These are phyloP conservation scores for Hevea brasiliensis DNA, from an alignment of 345 rosid species.

Conservation along the genomic window DNA sequence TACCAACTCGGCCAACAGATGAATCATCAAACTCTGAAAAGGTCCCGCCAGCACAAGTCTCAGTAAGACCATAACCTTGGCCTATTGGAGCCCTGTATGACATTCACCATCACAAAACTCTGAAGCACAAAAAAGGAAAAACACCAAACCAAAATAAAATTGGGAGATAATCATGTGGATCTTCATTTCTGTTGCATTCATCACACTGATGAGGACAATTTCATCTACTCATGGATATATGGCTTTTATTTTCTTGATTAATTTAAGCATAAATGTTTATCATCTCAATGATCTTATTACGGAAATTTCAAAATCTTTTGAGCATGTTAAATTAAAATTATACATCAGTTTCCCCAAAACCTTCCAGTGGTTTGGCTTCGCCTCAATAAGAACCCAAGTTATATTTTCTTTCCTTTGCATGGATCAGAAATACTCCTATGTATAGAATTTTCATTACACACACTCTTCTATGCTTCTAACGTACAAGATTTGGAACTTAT, in stretches of 20 bases:
- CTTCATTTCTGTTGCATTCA: constrained; percentile 1
- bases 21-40: constrained; percentile 95
- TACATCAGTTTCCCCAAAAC: not conserved
- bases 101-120: constrained; percentile 1
- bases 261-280: not conserved
- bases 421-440: not conserved
- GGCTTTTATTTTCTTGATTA: not conserved
- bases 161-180: not conserved
- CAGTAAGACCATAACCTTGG: constrained; percentile 99
- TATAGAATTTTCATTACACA: not conserved
- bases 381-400: no score
- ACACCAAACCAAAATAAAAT: not conserved
- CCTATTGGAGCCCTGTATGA: constrained; percentile 88
- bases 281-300: not conserved
- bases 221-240: not conserved
- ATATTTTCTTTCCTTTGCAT: not conserved
- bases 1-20: constrained; percentile 96
- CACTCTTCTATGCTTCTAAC: not conserved
- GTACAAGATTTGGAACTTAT: not conserved
- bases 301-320: not conserved
- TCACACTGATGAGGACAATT: not conserved
- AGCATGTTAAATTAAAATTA: not conserved
- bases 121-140: not conserved
- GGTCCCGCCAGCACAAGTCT: constrained; percentile 98
- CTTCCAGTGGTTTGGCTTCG: no score